Evolutionary conservation across 495 filamentous ascomycete genomes (phyloP).

Genomic region (Neurospora sp.): DNA sequence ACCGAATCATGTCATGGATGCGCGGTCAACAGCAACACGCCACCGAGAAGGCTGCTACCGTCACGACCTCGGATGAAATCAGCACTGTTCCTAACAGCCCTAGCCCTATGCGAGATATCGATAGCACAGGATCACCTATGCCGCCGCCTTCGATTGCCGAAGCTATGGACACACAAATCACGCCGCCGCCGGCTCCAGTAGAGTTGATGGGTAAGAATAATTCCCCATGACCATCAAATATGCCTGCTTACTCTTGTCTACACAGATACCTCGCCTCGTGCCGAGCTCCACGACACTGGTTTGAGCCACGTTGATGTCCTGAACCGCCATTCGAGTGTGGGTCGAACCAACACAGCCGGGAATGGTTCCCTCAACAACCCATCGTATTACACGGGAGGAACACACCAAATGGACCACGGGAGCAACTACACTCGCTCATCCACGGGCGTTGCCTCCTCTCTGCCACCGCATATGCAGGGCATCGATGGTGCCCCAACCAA

Average conservation of each 20-base stretch:
- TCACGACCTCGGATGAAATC: constrained; percentile 35
- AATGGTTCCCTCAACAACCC: constrained; percentile 9
- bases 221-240: no score
- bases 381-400: constrained; percentile 7
- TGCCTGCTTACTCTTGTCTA: constrained; percentile 2
- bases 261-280: constrained; percentile 22
- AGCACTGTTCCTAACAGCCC: constrained; percentile 16
- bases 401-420: constrained; percentile 20
- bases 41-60: constrained; percentile 35
- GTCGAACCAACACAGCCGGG: not conserved
- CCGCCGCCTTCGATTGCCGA: constrained; percentile 19
- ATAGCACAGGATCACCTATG: constrained; percentile 13
- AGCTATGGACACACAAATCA: constrained; percentile 28
- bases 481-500: constrained; percentile 1
- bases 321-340: constrained; percentile 19
- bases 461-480: not conserved
- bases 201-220: constrained; percentile 35
- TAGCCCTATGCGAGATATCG: constrained; percentile 9
- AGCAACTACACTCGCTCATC: not conserved
- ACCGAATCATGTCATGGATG: constrained; percentile 37
- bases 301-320: constrained; percentile 15
- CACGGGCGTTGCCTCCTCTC: not conserved
- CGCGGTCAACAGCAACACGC: constrained; percentile 19
- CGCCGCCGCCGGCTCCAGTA: constrained; percentile 8
- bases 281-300: constrained; percentile 27